Evolutionary conservation across 306 rosid genomes (phyloP).

Genomic region (Glycine latifolia): DNA sequence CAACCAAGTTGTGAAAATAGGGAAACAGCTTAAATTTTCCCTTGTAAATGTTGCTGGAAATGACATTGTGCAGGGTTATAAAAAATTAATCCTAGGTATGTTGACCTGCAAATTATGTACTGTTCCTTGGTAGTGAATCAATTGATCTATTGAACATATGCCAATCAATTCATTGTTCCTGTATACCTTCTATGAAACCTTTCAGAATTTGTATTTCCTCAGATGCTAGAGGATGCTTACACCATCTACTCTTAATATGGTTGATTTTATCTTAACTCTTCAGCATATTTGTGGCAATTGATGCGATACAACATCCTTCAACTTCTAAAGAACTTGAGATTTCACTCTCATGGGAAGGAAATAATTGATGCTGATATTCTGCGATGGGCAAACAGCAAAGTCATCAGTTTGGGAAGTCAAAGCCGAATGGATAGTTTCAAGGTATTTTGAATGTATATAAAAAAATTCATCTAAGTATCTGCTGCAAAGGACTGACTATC

Average conservation of each 20-base stretch:
- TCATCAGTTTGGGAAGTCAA: constrained; percentile 74
- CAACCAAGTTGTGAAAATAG: constrained; percentile 91
- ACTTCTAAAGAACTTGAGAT: constrained; percentile 91
- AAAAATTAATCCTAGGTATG: constrained; percentile 88
- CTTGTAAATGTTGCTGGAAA: constrained; percentile 95
- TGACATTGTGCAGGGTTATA: constrained; percentile 95
- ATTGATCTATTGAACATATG: constrained; percentile 24
- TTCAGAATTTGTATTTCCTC: not conserved
- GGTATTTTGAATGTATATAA: constrained; percentile 53
- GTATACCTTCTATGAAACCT: not conserved
- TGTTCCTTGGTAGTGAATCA: not conserved
- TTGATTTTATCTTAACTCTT: constrained; percentile 31
- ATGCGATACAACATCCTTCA: constrained; percentile 92
- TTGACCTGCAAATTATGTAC: not conserved
- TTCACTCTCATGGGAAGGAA: constrained; percentile 92
- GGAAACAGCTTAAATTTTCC: constrained; percentile 94
- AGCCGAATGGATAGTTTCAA: constrained; percentile 79
- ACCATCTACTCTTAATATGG: not conserved
- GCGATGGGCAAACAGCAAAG: constrained; percentile 91
- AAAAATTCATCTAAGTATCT: not conserved
- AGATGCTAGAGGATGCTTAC: not conserved
- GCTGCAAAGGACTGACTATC: not conserved
- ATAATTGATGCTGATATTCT: constrained; percentile 88
- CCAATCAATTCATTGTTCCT: not conserved
- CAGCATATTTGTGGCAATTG: constrained; percentile 98